Evolutionary conservation across 1,139 yeast genomes (phyloP).

Genomic region (Blastobotrys raffinosifermentans): DNA sequence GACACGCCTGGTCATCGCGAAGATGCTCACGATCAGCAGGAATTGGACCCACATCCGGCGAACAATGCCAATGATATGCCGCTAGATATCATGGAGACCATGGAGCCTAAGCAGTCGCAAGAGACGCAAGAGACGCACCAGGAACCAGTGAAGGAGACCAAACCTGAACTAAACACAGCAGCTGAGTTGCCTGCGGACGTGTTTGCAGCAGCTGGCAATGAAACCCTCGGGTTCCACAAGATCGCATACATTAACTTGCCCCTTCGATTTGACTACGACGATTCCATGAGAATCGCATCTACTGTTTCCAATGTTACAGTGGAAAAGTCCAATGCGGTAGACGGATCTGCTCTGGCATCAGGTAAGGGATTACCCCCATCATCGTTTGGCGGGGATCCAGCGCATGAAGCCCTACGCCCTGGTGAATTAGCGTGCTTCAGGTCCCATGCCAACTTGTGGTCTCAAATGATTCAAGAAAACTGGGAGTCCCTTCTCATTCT

Average conservation of each 20-base stretch:
- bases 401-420: neutral
- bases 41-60: too few relatives aligned
- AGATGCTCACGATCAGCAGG: too few relatives aligned
- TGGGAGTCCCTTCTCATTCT: slow-evolving; percentile 8
- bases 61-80: too few relatives aligned
- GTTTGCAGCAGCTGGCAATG: slow-evolving; percentile 13
- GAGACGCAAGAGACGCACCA: too few relatives aligned
- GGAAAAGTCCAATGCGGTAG: slow-evolving; percentile 12
- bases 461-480: slow-evolving; percentile 10
- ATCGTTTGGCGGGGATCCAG: neutral
- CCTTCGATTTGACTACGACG: slow-evolving; percentile 13
- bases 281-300: slow-evolving; percentile 15
- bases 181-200: too few relatives aligned
- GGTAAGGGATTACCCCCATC: slow-evolving; percentile 1
- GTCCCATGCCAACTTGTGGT: slow-evolving; percentile 14
- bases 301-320: slow-evolving; percentile 11
- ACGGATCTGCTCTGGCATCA: neutral
- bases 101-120: too few relatives aligned
- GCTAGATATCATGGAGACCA: too few relatives aligned
- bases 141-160: too few relatives aligned
- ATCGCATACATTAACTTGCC: slow-evolving; percentile 16
- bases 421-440: slow-evolving; percentile 11
- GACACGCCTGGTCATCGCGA: too few relatives aligned
- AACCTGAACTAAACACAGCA: too few relatives aligned
- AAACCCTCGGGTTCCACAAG: slow-evolving; percentile 18